These are phyloP conservation scores for Leccinum truebloodii DNA, from an alignment of 768 basidiomycete genomes.

Conservation along the genomic window DNA sequence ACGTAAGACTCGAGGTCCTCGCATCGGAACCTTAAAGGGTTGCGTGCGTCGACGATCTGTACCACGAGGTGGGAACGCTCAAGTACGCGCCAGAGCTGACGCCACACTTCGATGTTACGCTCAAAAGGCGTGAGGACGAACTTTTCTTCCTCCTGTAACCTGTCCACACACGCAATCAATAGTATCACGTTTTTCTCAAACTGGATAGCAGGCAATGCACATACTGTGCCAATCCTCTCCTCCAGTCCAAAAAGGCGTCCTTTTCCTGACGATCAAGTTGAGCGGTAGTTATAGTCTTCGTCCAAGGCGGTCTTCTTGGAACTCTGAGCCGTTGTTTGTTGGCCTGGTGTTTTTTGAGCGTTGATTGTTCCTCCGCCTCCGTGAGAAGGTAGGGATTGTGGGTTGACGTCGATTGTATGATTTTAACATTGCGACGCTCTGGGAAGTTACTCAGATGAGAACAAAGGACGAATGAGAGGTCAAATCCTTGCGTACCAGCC, in stretches of 20 bases:
- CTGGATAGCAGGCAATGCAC: constrained; percentile 32
- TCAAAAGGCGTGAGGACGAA: constrained; percentile 96
- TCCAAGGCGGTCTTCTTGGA: constrained; percentile 90
- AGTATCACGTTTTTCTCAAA: background rate
- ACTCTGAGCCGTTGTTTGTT: constrained; percentile 79
- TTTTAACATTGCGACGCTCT: constrained; percentile 82
- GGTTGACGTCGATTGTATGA: constrained; percentile 55
- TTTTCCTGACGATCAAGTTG: constrained; percentile 90
- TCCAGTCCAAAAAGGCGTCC: constrained; percentile 90
- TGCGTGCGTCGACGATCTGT: constrained; percentile 95
- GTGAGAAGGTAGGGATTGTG: constrained; percentile 88
- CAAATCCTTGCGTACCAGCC: constrained; percentile 60
- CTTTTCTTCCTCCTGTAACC: constrained; percentile 83
- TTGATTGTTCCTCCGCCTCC: constrained; percentile 76
- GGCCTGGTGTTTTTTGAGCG: constrained; percentile 70
- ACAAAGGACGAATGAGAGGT: background rate
- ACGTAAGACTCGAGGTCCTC: constrained; percentile 90
- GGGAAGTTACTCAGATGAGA: constrained; percentile 6
- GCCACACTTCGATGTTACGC: constrained; percentile 97
- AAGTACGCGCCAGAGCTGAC: constrained; percentile 95
- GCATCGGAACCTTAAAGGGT: constrained; percentile 90
- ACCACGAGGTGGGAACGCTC: constrained; percentile 94
- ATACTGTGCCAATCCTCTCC: constrained; percentile 87
- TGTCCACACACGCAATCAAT: constrained; percentile 29
- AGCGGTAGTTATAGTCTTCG: constrained; percentile 67